Percentiles rank a stretch among this genome's conserved stretches.
phyloP scores from a whole-genome alignment of 2,329 filamentous ascomycete genomes.

The Aspergillus pseudoviridinutans region DNA sequence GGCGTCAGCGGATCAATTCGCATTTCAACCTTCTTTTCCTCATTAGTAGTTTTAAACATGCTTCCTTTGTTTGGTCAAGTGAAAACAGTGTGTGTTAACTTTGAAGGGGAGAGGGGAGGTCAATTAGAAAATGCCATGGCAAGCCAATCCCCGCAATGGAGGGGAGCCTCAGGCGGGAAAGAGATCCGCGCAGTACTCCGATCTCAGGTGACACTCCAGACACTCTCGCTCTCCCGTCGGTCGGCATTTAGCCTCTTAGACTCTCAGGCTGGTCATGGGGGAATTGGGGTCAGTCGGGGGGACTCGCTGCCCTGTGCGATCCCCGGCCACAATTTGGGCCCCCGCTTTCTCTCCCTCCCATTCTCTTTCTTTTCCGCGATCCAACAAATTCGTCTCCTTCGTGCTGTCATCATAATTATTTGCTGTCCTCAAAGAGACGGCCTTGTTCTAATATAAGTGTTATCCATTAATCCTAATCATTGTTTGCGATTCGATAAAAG shows the following conservation, averaged over 20 bases:
- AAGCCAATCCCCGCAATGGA: not conserved
- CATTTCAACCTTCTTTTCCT: too few relatives aligned
- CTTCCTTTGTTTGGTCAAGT: not conserved
- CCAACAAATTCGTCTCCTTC: not conserved
- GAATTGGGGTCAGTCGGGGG: not conserved
- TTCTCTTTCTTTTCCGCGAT: not conserved
- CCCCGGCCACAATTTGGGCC: conserved; percentile 6
- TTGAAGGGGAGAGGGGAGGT: not conserved
- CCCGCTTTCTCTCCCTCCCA: conserved; percentile 2
- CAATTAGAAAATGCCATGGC: not conserved
- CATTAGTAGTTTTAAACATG: too few relatives aligned
- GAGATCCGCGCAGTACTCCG: not conserved
- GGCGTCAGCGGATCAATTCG: too few relatives aligned
- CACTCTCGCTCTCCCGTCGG: not conserved
- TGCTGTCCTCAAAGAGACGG: not conserved
- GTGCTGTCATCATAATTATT: not conserved
- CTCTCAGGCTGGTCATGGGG: not conserved
- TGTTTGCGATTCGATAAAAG: not conserved
- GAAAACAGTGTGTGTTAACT: not conserved
- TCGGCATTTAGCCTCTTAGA: not conserved
- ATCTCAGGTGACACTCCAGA: not conserved
- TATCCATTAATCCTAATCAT: not conserved
- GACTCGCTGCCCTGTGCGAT: conserved; percentile 1
- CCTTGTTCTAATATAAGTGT: not conserved
- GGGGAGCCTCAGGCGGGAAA: not conserved